A percentile compares a stretch with the other conserved stretches of the same genome.
These are phyloP conservation scores for Colletotrichum echinochloae DNA, from an alignment of 2,329 filamentous ascomycete genomes.

Conservation along the genomic window DNA sequence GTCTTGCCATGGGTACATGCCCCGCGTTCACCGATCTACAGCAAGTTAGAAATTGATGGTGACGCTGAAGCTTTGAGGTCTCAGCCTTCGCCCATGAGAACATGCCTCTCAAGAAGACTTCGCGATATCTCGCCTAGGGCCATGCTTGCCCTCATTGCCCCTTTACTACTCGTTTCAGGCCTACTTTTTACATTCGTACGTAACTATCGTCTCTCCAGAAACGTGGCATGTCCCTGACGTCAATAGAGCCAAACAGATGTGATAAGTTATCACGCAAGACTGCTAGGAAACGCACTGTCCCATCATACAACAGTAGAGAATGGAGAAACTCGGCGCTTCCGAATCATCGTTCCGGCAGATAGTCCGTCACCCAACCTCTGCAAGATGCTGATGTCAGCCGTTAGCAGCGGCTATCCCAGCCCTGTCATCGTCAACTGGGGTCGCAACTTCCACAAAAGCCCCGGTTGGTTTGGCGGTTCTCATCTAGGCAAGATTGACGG, in stretches of 20 bases:
- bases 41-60: slow-evolving; percentile 9
- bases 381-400: slow-evolving; percentile 49
- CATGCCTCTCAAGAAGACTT: neutral
- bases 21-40: slow-evolving; percentile 7
- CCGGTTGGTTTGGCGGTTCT: slow-evolving; percentile 44
- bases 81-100: neutral
- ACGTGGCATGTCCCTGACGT: neutral
- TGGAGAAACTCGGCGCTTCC: slow-evolving; percentile 38
- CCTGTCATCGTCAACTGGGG: slow-evolving; percentile 48
- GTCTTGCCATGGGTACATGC: slow-evolving; percentile 5
- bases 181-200: slow-evolving; percentile 18
- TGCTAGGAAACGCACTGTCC: neutral
- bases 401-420: slow-evolving; percentile 47
- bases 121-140: slow-evolving; percentile 2
- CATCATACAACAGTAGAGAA: neutral
- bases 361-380: slow-evolving; percentile 45
- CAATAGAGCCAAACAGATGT: slow-evolving; percentile 5
- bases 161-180: slow-evolving; percentile 10
- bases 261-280: neutral
- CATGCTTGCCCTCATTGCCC: slow-evolving; percentile 5
- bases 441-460: slow-evolving; percentile 39
- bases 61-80: slow-evolving; percentile 6
- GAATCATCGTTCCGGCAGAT: slow-evolving; percentile 47
- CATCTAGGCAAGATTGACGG: slow-evolving; percentile 48
- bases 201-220: neutral